Evolutionary conservation across 495 filamentous ascomycete species (phyloP).

Genomic region (Hypoxylon perforatum): DNA sequence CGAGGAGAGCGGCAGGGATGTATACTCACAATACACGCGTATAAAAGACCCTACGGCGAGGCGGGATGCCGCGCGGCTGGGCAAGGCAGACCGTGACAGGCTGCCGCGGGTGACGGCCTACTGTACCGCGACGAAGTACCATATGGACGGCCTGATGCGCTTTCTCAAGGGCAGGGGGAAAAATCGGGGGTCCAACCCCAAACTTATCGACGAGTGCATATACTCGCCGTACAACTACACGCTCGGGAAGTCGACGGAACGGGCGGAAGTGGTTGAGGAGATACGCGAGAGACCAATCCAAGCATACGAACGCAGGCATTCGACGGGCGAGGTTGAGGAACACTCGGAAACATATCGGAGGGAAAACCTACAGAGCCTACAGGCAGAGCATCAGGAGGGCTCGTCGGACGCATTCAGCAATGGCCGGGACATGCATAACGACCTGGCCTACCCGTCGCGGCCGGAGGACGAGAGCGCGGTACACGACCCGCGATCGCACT

Average conservation of each 20-base stretch:
- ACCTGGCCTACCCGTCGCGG: constrained; percentile 40
- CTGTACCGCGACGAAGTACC: constrained; percentile 90
- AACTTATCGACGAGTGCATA: constrained; percentile 95
- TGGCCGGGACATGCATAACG: constrained; percentile 44
- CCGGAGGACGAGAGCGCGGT: constrained; percentile 42
- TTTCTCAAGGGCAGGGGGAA: constrained; percentile 86
- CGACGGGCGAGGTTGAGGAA: constrained; percentile 50
- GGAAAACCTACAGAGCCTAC: constrained; percentile 33
- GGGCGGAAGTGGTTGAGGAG: constrained; percentile 44
- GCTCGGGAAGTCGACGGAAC: constrained; percentile 47
- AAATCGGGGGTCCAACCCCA: constrained; percentile 81
- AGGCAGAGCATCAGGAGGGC: constrained; percentile 27
- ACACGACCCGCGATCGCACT: constrained; percentile 37
- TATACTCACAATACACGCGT: constrained; percentile 90
- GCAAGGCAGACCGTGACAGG: constrained; percentile 89
- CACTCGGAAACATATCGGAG: constrained; percentile 43
- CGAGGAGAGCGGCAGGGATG: constrained; percentile 92
- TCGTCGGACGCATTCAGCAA: constrained; percentile 29
- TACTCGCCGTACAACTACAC: constrained; percentile 90
- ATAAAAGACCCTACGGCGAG: constrained; percentile 97
- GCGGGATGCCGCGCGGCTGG: constrained; percentile 90
- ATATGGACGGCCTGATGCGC: constrained; percentile 85
- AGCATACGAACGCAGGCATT: constrained; percentile 72
- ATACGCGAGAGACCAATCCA: constrained; percentile 52
- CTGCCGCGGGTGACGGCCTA: constrained; percentile 95